These are phyloP conservation scores for Penicillium roqueforti DNA, from an alignment of 495 filamentous ascomycete species.

Conservation along the genomic window DNA sequence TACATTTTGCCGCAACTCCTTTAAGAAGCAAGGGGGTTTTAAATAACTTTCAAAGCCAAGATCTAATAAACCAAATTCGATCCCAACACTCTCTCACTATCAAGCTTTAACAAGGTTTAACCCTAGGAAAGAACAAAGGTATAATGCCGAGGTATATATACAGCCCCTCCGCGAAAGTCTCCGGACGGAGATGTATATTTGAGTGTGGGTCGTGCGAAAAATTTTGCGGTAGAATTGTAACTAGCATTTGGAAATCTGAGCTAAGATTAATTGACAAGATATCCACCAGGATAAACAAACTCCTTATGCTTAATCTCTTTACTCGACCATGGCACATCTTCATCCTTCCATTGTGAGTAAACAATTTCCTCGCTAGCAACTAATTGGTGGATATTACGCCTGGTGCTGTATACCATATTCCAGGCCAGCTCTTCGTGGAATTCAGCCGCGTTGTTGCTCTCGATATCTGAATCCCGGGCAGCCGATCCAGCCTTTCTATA, in stretches of 20 bases:
- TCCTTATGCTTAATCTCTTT: constrained; percentile 18
- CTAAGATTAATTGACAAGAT: constrained; percentile 13
- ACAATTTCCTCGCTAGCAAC: constrained; percentile 21
- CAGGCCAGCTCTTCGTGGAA: constrained; percentile 19
- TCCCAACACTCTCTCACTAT: neutral
- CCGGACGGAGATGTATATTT: too few relatives aligned
- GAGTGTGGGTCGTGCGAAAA: too few relatives aligned
- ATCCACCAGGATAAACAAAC: constrained; percentile 24
- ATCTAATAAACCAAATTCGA: neutral
- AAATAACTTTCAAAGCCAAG: too few relatives aligned
- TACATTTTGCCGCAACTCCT: neutral
- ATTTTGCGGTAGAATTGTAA: too few relatives aligned
- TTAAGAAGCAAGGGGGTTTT: neutral
- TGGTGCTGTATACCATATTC: constrained; percentile 29
- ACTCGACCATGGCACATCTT: constrained; percentile 22
- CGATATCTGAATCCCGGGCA: constrained; percentile 26
- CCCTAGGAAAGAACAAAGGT: neutral
- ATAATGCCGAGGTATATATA: too few relatives aligned
- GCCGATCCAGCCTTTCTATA: constrained; percentile 18
- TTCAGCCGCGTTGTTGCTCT: constrained; percentile 6
- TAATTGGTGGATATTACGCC: constrained; percentile 27
- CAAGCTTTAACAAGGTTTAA: neutral
- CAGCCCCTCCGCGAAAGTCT: too few relatives aligned
- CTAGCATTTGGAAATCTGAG: neutral
- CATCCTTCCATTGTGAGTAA: constrained; percentile 22